These are phyloP conservation scores for Serendipita sp. DNA, from an alignment of 768 basidiomycete genomes.

Conservation along the genomic window DNA sequence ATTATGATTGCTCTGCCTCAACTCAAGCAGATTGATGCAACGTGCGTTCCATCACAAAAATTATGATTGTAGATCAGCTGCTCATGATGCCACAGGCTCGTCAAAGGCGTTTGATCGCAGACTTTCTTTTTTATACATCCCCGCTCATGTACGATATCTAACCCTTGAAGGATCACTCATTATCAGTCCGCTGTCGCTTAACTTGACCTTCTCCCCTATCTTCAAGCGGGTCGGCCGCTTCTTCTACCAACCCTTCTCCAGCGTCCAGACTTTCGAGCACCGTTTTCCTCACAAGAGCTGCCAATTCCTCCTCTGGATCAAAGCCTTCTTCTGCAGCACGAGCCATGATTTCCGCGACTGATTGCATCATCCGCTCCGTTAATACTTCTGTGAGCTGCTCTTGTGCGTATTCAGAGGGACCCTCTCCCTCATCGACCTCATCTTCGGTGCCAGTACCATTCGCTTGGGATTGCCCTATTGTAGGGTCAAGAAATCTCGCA, in stretches of 20 bases:
- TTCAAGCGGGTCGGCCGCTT: not conserved
- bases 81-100: not conserved
- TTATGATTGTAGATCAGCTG: not conserved
- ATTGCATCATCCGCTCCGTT: constrained; percentile 48
- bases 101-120: not conserved
- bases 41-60: constrained; percentile 38
- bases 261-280: constrained; percentile 52
- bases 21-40: constrained; percentile 88
- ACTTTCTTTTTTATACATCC: not conserved
- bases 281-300: constrained; percentile 42
- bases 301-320: constrained; percentile 50
- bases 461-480: constrained; percentile 21
- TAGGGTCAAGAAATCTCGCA: constrained; percentile 42
- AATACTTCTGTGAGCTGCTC: constrained; percentile 54
- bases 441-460: constrained; percentile 13
- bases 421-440: constrained; percentile 12
- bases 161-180: not conserved
- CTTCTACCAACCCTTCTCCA: constrained; percentile 23
- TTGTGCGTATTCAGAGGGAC: constrained; percentile 47
- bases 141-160: not conserved
- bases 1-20: constrained; percentile 79
- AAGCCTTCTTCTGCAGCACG: constrained; percentile 39
- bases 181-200: not conserved
- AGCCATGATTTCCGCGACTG: constrained; percentile 52
- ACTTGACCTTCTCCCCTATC: not conserved